Percentiles rank a stretch among this genome's conserved stretches.
Evolutionary conservation across 805 yeast genomes (phyloP).

Genomic region (Wickerhamomyces chambardii): DNA sequence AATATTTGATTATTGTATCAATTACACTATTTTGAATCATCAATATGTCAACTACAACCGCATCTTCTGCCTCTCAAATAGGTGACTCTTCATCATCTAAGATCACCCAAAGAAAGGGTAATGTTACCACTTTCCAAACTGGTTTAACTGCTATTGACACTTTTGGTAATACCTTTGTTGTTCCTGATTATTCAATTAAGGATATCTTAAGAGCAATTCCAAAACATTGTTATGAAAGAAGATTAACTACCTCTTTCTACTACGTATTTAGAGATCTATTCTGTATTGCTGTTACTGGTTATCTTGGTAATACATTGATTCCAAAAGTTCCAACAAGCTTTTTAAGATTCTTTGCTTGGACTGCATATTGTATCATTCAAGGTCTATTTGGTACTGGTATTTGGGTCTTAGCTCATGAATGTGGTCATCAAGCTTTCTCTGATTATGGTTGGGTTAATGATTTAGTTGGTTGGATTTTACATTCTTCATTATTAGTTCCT

Average conservation of each 20-base stretch:
- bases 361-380: constrained; percentile 38
- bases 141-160: constrained; percentile 40
- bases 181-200: constrained; percentile 70
- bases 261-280: constrained; percentile 64
- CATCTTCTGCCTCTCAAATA: not conserved
- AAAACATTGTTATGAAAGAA: constrained; percentile 61
- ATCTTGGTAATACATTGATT: constrained; percentile 43
- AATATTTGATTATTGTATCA: too few species aligned
- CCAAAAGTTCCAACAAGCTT: constrained; percentile 34
- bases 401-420: constrained; percentile 87
- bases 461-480: constrained; percentile 75
- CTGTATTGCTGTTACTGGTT: constrained; percentile 38
- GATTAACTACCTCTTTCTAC: constrained; percentile 40
- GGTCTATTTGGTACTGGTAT: constrained; percentile 70
- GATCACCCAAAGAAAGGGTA: constrained; percentile 1
- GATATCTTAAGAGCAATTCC: constrained; percentile 70
- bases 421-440: constrained; percentile 85
- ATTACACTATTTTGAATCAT: too few species aligned
- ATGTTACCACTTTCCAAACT: constrained; percentile 4
- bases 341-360: constrained; percentile 51
- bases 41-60: not conserved
- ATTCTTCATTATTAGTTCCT: constrained; percentile 73
- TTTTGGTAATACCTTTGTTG: constrained; percentile 57
- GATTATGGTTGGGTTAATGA: constrained; percentile 69
- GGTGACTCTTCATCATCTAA: not conserved